Evolutionary conservation across 2,329 filamentous ascomycete genomes (phyloP).

Genomic region (Penicillium sp.): DNA sequence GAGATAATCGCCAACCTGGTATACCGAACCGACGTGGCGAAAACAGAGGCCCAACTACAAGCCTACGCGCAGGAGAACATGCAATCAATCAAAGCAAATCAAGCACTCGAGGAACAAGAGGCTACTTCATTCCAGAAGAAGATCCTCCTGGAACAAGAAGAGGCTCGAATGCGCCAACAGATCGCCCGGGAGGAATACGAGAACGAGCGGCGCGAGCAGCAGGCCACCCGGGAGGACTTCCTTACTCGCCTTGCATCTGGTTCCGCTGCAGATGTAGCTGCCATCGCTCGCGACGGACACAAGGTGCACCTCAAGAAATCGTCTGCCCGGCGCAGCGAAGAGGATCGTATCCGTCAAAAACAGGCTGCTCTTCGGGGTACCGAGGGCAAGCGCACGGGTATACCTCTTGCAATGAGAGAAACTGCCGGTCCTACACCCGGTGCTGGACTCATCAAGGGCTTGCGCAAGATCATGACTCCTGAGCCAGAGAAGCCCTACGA

Average conservation of each 20-base stretch:
- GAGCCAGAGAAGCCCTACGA: slow-evolving; percentile 80
- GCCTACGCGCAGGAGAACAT: slow-evolving; percentile 76
- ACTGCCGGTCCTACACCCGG: slow-evolving; percentile 35
- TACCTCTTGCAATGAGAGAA: slow-evolving; percentile 28
- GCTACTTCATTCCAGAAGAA: slow-evolving; percentile 53
- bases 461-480: slow-evolving; percentile 69
- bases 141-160: slow-evolving; percentile 68
- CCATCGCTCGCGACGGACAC: slow-evolving; percentile 59
- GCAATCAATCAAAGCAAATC: slow-evolving; percentile 61
- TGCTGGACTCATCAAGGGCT: slow-evolving; percentile 72
- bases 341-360: slow-evolving; percentile 55
- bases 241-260: slow-evolving; percentile 72
- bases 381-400: slow-evolving; percentile 38
- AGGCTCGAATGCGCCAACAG: slow-evolving; percentile 66
- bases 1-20: slow-evolving; percentile 88
- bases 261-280: slow-evolving; percentile 63
- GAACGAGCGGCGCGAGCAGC: slow-evolving; percentile 69
- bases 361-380: slow-evolving; percentile 48
- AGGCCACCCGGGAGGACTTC: slow-evolving; percentile 70
- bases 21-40: slow-evolving; percentile 70
- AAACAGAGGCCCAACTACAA: slow-evolving; percentile 64
- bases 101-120: slow-evolving; percentile 55
- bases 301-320: slow-evolving; percentile 75
- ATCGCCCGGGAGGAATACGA: slow-evolving; percentile 72
- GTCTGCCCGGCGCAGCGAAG: slow-evolving; percentile 63